A percentile compares a stretch with the other conserved stretches of the same genome.
phyloP scores from a whole-genome alignment of 345 rosid species.

The Populus ilicifolia region DNA sequence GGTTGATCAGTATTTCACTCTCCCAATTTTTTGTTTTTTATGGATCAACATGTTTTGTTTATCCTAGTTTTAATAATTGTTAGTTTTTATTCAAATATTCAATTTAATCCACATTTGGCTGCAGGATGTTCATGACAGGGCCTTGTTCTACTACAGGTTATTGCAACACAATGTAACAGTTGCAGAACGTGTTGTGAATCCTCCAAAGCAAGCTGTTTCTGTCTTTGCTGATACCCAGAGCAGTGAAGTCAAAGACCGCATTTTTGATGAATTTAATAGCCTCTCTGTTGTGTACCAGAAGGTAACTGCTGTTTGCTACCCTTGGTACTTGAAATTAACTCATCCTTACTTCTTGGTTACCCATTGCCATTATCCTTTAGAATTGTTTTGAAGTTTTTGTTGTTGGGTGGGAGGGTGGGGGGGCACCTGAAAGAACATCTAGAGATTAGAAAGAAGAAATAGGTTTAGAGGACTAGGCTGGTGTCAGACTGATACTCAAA shows the following conservation, averaged over 20 bases:
- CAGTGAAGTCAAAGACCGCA: slow-evolving; percentile 93
- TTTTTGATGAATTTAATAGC: slow-evolving; percentile 95
- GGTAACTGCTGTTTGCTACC: slow-evolving; percentile 42
- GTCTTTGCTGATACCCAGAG: slow-evolving; percentile 97
- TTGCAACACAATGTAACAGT: slow-evolving; percentile 65
- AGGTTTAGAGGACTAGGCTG: not conserved
- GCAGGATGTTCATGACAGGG: slow-evolving; percentile 99
- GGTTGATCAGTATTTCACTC: slow-evolving; percentile 3
- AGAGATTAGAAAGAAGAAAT: not conserved
- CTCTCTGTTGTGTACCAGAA: slow-evolving; percentile 89
- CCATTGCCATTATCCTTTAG: not conserved
- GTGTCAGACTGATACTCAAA: not conserved
- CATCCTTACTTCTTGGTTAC: not conserved
- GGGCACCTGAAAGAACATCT: not conserved
- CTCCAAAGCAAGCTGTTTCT: slow-evolving; percentile 97
- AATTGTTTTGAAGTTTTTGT: not conserved
- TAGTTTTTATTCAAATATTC: not conserved
- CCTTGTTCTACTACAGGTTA: slow-evolving; percentile 94
- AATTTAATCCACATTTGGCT: slow-evolving; percentile 25
- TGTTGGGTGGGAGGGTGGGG: not conserved
- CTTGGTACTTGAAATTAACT: not conserved
- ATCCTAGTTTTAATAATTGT: not conserved
- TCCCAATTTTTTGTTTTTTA: not conserved
- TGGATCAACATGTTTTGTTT: not conserved
- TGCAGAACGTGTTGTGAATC: slow-evolving; percentile 83